Conservation (phyloP, 345 rosid genomes). For the Salix purpurea region DNA sequence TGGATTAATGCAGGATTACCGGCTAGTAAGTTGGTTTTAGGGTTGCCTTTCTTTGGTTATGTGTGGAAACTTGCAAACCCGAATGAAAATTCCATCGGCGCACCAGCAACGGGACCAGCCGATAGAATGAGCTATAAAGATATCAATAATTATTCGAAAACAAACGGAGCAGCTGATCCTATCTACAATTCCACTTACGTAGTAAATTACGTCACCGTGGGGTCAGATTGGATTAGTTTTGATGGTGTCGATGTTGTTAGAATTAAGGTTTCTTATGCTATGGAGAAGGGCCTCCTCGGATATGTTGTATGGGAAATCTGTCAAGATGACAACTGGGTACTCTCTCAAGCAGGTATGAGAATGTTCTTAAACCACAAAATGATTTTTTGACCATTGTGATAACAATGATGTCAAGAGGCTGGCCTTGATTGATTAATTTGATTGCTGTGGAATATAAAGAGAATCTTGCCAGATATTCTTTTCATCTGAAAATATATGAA, state of each 20-base stretch:
- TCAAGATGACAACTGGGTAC: conserved; percentile 23
- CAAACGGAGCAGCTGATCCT: conserved; percentile 23
- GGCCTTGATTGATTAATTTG: too few species aligned
- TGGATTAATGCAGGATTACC: conserved; percentile 29
- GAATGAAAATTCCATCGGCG: conserved; percentile 5
- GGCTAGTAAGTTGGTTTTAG: conserved; percentile 22
- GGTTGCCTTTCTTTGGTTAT: conserved; percentile 34
- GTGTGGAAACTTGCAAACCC: conserved; percentile 21
- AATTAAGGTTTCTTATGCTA: neutral
- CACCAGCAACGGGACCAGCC: conserved; percentile 5
- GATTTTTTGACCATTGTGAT: neutral
- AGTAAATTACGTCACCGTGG: conserved; percentile 7
- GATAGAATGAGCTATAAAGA: conserved; percentile 8
- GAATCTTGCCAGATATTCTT: too few species aligned
- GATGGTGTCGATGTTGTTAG: conserved; percentile 14
- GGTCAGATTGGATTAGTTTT: conserved; percentile 21
- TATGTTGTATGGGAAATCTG: conserved; percentile 19
- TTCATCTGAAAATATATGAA: too few species aligned
- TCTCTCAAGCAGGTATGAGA: neutral
- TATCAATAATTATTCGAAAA: conserved; percentile 18
- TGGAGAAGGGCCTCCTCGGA: neutral
- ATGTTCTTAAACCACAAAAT: too few species aligned
- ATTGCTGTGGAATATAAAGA: too few species aligned
- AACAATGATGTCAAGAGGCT: too few species aligned
- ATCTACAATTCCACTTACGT: conserved; percentile 7